A percentile compares a stretch with the other conserved stretches of the same genome.
Evolutionary conservation across 2,329 filamentous ascomycete species (phyloP).

Genomic region (Pseudogymnoascus sp.): DNA sequence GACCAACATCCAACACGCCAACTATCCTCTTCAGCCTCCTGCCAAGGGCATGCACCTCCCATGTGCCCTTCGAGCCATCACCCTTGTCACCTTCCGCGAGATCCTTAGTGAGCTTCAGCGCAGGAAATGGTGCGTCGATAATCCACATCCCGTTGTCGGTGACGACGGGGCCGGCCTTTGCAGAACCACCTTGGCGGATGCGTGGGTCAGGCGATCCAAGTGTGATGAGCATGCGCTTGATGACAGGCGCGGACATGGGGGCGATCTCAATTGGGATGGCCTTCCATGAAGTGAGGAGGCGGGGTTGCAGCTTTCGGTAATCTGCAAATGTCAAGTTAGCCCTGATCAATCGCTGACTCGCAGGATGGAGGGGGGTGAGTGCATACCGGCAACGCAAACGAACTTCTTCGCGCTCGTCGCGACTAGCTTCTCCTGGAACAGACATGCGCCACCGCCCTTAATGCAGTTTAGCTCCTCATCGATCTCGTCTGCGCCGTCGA

Average conservation of each 20-base stretch:
- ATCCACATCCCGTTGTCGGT: conserved; percentile 86
- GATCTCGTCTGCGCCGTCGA: conserved; percentile 95
- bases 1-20: conserved; percentile 83
- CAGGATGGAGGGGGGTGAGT: background rate
- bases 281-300: conserved; percentile 71
- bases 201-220: conserved; percentile 66
- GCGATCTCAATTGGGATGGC: conserved; percentile 89
- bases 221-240: conserved; percentile 62
- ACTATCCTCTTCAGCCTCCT: conserved; percentile 69
- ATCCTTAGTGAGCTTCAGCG: conserved; percentile 58
- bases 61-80: conserved; percentile 57
- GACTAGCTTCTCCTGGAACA: conserved; percentile 97
- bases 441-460: conserved; percentile 93
- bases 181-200: conserved; percentile 63
- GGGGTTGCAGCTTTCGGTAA: conserved; percentile 77
- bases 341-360: background rate
- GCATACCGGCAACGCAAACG: conserved; percentile 72
- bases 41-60: conserved; percentile 73
- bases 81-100: conserved; percentile 36
- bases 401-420: conserved; percentile 78
- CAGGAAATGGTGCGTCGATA: conserved; percentile 81
- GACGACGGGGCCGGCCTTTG: conserved; percentile 75
- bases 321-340: conserved; percentile 44
- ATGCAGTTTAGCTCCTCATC: conserved; percentile 93
- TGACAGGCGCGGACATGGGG: conserved; percentile 70